Evolutionary conservation across 2,329 filamentous ascomycete species (phyloP), one percentile per base, ranked within the genome.

Genomic region (Passalora sequoiae): DNA sequence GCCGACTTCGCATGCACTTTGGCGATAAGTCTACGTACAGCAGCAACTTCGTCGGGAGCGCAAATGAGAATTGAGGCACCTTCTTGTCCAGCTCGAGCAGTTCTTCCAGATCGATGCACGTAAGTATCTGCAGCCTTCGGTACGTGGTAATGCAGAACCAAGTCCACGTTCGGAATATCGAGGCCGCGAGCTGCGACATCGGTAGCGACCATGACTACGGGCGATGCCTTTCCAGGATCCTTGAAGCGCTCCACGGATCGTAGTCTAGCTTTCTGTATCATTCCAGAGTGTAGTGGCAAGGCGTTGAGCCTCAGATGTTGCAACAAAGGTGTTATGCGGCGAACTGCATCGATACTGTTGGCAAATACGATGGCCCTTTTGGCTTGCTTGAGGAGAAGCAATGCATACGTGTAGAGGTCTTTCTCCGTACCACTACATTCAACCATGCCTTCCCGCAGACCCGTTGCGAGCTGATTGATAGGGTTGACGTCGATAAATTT

Each of bases 371-470:
- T 74, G 0, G 87, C 89, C 22, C 89, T 84, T 27, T 83, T 78
- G 36, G 83, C 83, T 1, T 86, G 82, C 61, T 95, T 85, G 44
- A 94, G 80, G 2, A 96, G 75, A 0, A 97, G 75, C 6, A 95
- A 73, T 0, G 89, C 78, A 67, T 98, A 98, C 29, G 97, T 81
- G 54, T 91, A 97, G 7, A 98, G 79, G 65, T 98, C 92, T 78
- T 98, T 98, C 63, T 98, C 92, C 68, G 89, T 89, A 4, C 88
- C 87, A 28, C 80, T 84, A 60, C 92, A 98, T 67, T 97, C 89
- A 21, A 98, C 79, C 29, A 98, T 75, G 0, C 89, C 89, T 69
- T 98, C 92, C 51, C 84, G 87, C 4, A 98, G 72, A 2, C 82
- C 80, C 13, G 83, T 75, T 0, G 92, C 89, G 86, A 98, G 94